Evolutionary conservation across 1,284 basidiomycete genomes (phyloP).

Genomic region (Puccinia novopanici): DNA sequence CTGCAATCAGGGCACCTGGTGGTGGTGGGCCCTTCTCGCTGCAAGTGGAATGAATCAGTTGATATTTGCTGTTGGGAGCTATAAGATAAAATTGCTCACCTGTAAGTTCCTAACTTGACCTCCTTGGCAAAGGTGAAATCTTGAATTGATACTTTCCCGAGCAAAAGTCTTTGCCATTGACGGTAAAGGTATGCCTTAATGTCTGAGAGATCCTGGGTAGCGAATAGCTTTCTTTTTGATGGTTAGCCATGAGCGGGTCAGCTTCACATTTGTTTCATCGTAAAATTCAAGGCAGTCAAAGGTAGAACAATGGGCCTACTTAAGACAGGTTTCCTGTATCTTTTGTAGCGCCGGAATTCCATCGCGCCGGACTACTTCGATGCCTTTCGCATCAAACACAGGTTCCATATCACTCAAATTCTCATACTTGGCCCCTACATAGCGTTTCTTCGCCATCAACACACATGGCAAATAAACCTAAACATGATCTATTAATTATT

Average conservation of each 20-base stretch:
- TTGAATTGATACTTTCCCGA: slow-evolving; percentile 76
- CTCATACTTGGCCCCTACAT: slow-evolving; percentile 95
- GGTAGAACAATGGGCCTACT: slow-evolving; percentile 63
- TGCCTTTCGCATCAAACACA: slow-evolving; percentile 92
- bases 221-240: slow-evolving; percentile 75
- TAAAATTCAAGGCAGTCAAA: not conserved
- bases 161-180: slow-evolving; percentile 82
- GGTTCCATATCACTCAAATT: slow-evolving; percentile 75
- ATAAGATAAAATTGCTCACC: slow-evolving; percentile 61
- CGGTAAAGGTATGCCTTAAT: slow-evolving; percentile 84
- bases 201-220: slow-evolving; percentile 79
- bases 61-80: not conserved
- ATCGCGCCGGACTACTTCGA: slow-evolving; percentile 92
- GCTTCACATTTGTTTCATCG: not conserved
- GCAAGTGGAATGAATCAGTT: slow-evolving; percentile 27
- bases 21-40: slow-evolving; percentile 80
- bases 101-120: slow-evolving; percentile 86
- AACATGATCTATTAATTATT: not conserved
- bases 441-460: slow-evolving; percentile 92
- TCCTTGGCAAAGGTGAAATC: slow-evolving; percentile 95
- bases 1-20: slow-evolving; percentile 84
- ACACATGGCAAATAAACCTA: slow-evolving; percentile 92
- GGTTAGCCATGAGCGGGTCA: not conserved
- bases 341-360: slow-evolving; percentile 83
- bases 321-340: slow-evolving; percentile 81